Conservation (phyloP, 1,139 yeast species). For the Hemisphaericaspora xylanilytica region DNA sequence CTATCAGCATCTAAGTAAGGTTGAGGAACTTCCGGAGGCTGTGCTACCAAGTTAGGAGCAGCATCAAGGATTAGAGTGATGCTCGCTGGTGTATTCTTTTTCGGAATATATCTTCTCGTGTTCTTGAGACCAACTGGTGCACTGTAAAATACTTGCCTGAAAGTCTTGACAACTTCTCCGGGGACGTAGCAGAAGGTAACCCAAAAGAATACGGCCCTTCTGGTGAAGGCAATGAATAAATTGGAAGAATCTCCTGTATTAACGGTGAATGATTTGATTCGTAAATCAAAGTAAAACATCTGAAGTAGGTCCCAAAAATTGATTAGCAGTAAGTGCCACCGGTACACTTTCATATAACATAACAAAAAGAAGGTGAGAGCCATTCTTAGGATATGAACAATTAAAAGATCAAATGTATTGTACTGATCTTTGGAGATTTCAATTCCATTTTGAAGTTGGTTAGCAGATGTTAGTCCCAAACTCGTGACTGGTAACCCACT, state of each 20-base stretch:
- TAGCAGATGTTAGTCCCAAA: conserved; percentile 13
- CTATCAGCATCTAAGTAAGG: conserved; percentile 43
- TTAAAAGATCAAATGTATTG: conserved; percentile 20
- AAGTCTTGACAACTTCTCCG: conserved; percentile 8
- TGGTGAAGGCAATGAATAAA: conserved; percentile 4
- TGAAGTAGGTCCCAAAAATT: conserved; percentile 11
- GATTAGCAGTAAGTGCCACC: conserved; percentile 3
- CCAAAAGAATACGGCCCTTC: conserved; percentile 9
- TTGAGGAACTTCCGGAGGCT: conserved; percentile 42
- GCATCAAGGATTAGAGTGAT: conserved; percentile 19
- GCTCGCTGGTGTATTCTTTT: conserved; percentile 18
- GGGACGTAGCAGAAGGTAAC: conserved; percentile 7
- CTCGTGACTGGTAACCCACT: conserved; percentile 13
- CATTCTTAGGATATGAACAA: conserved; percentile 20
- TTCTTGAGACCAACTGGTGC: conserved; percentile 15
- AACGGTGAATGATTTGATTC: conserved; percentile 9
- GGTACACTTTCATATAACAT: conserved; percentile 9
- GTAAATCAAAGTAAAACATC: conserved; percentile 14
- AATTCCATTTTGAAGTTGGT: conserved; percentile 9
- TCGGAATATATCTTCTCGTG: conserved; percentile 15
- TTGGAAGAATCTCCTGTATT: conserved; percentile 5
- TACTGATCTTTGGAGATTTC: conserved; percentile 14
- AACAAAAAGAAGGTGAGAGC: conserved; percentile 12
- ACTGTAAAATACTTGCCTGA: conserved; percentile 4
- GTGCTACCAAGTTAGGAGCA: conserved; percentile 12